These are phyloP conservation scores for Flueggea neowawraea DNA, from an alignment of 441 rosid species.

Conservation along the genomic window DNA sequence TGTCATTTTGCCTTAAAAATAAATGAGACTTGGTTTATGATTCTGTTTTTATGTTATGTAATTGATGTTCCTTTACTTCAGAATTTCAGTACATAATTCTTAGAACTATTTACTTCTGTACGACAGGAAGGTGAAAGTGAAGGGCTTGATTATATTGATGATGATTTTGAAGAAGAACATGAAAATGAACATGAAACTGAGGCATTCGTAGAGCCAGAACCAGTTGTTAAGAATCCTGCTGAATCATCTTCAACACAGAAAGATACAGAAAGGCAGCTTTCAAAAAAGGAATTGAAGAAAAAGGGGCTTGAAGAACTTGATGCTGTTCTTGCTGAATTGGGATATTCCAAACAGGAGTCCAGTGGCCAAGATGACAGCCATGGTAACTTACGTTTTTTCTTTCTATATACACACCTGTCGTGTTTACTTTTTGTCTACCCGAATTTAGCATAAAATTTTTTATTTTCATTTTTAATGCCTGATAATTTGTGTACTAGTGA, in stretches of 20 bases:
- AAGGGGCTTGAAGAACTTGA: conserved; percentile 64
- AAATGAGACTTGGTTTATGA: too few relatives aligned
- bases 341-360: conserved; percentile 25
- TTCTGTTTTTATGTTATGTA: too few relatives aligned
- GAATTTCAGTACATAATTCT: too few relatives aligned
- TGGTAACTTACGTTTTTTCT: too few relatives aligned
- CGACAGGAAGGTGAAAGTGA: conserved; percentile 82
- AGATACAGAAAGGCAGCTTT: conserved; percentile 51
- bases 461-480: too few relatives aligned
- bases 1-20: too few relatives aligned
- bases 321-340: conserved; percentile 57
- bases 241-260: conserved; percentile 27
- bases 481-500: too few relatives aligned
- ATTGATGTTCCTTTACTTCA: too few relatives aligned
- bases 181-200: conserved; percentile 53
- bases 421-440: too few relatives aligned
- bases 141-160: conserved; percentile 74
- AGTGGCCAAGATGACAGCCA: conserved; percentile 22
- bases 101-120: neutral
- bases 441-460: too few relatives aligned
- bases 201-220: conserved; percentile 23
- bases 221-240: conserved; percentile 25
- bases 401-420: too few relatives aligned
- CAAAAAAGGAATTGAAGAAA: conserved; percentile 61
- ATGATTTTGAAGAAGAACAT: conserved; percentile 74